Evolutionary conservation across 2,329 filamentous ascomycete genomes (phyloP), one percentile per base, ranked within the genome.

Genomic region (Gliomastix tumulicola): DNA sequence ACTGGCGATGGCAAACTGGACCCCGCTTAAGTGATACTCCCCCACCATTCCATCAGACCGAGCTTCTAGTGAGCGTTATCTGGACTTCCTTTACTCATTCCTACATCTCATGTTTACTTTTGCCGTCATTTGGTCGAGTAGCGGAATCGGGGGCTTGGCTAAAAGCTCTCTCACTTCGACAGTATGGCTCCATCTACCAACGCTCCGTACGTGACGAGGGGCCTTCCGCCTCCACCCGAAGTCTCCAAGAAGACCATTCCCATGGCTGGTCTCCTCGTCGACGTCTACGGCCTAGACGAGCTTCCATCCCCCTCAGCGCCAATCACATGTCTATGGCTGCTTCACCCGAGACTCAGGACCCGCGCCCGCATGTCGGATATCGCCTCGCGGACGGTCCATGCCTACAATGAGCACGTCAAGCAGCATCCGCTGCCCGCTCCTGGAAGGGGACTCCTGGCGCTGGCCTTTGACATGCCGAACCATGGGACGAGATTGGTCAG

Each of bases 391-490:
- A 68, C 78, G 11, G 70, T 96, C 34, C 60, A 66, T n/a, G 73
- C 78, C 8, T 94, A 84, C 49, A n/a, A n/a, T n/a, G n/a, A n/a
- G n/a, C n/a, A n/a, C n/a, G n/a, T n/a, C n/a, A n/a, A n/a, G n/a
- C n/a, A n/a, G n/a, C 51, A 59, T 53, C 44, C 56, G 53, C 34
- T 40, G 6, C 48, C 50, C 38, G 46, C 57, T 12, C 44, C 35
- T 34, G 44, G 49, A 21, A 52, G 59, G 63, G 84, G 84, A 1
- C 61, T 97, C 28, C 80, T 97, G 34, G 88, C 86, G 3, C 75
- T 89, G 11, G 76, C 83, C 3, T 94, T 95, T 58, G 92, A 97
- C 62, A 88, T 95, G 66, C 76, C 90, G 32, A 97, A 97, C 58
- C 92, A 97, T 60, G 92, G 92, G 19, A 72, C 75, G 4, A 69